Base-by-base conservation (phyloP, 148 eudicot genomes). In the Spergularia bocconei region DNA sequence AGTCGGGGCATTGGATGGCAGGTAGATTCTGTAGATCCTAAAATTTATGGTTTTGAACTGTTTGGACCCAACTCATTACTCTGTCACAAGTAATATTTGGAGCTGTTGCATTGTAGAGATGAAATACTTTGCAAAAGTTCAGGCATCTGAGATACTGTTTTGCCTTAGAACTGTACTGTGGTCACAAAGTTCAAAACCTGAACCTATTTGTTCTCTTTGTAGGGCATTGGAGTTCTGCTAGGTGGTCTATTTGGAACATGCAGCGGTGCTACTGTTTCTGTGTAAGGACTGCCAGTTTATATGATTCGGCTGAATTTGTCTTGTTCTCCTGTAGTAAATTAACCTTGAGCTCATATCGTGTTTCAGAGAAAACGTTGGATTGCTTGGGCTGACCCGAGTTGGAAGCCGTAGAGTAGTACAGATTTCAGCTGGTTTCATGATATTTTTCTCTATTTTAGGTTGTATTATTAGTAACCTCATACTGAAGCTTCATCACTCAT, bases 1-100 rank as follows among this genome's bases (percentile, higher is more conserved):
- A 96, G 99, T 76, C 89, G 99, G 19, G 99, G 99, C 57, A 95
- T 95, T 73, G 99, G 99, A 69, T 95, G 99, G 99, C 99, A 95
- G 97, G 99, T 95, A 77, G 70, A 21, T 64, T 21, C 41, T 53
- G 59, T 50, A 10, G 36, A 19, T 69, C 10, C 65, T 70, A 11
- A 19, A 57, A 57, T 0, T 2, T 57, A 57, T n/a, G 61, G 10
- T 19, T 57, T 4, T 57, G 23, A 20, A n/a, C n/a, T 57, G 1
- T 44, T n/a, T n/a, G 61, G 61, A 57, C 2, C 19, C 61, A n/a
- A 57, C 61, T 57, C 23, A 6, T 57, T 56, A n/a, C 60, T n/a
- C n/a, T 6, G 21, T 57, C 2, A 57, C 17, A 55, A 55, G 59
- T 55, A 17, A 55, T 16, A 2, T 14, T 55, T 16, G 19, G 17